These are phyloP conservation scores for Fonsecaea pugnacius DNA, from an alignment of 2,329 filamentous ascomycete species.

Conservation along the genomic window DNA sequence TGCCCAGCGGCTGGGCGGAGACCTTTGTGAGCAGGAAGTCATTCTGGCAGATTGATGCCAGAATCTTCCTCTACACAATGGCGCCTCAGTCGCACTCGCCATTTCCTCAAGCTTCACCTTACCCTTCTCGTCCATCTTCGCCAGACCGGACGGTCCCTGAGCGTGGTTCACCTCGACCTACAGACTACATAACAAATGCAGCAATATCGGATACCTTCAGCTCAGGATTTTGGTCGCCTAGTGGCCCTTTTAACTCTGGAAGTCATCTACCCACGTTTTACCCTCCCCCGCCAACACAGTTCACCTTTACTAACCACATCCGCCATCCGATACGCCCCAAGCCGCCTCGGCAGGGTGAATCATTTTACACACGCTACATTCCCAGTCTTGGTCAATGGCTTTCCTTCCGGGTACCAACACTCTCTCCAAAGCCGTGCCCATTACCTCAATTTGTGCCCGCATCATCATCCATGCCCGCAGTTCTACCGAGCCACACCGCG, in stretches of 20 bases:
- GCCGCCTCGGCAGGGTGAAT: conserved; percentile 84
- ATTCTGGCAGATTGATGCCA: conserved; percentile 91
- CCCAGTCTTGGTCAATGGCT: conserved; percentile 82
- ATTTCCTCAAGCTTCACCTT: conserved; percentile 56
- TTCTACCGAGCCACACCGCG: conserved; percentile 33
- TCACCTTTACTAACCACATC: conserved; percentile 74
- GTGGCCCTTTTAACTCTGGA: conserved; percentile 76
- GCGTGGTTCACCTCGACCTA: conserved; percentile 23
- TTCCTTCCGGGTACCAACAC: conserved; percentile 81
- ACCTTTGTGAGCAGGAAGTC: conserved; percentile 81
- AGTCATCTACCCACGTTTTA: conserved; percentile 91
- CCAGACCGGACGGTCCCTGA: conserved; percentile 44
- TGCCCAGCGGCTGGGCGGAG: conserved; percentile 69
- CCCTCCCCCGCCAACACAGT: conserved; percentile 80
- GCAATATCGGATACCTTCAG: conserved; percentile 30
- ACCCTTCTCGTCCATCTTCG: conserved; percentile 56
- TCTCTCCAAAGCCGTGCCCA: conserved; percentile 60
- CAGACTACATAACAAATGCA: conserved; percentile 25
- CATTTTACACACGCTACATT: conserved; percentile 87
- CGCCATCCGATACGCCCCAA: conserved; percentile 87
- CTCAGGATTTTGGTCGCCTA: conserved; percentile 40
- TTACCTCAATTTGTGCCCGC: conserved; percentile 68
- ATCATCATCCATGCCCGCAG: conserved; percentile 40
- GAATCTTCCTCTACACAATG: conserved; percentile 85
- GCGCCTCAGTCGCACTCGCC: conserved; percentile 61